These are phyloP conservation scores for Camelina hispida DNA, from an alignment of 345 rosid genomes.

Conservation along the genomic window DNA sequence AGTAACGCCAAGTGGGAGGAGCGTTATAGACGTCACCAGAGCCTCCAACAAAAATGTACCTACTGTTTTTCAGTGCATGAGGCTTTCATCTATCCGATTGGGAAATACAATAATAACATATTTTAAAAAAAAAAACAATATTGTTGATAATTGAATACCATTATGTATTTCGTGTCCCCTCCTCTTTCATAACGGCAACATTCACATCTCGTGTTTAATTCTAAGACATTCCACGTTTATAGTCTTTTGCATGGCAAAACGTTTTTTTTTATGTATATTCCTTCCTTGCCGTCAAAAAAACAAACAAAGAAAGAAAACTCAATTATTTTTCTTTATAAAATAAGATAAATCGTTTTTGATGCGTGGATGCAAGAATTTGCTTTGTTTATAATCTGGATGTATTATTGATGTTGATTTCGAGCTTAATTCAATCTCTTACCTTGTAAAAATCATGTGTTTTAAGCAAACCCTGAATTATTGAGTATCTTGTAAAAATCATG, in stretches of 20 bases:
- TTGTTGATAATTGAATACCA: neutral
- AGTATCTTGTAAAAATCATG: neutral
- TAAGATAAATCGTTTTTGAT: neutral
- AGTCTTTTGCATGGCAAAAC: conserved; percentile 23
- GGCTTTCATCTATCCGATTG: conserved; percentile 3
- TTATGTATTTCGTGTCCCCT: conserved; percentile 3
- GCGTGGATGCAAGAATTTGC: conserved; percentile 6
- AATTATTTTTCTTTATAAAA: neutral
- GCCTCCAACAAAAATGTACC: neutral
- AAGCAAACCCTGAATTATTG: too few species aligned
- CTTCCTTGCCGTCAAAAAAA: neutral
- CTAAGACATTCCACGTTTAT: conserved; percentile 35
- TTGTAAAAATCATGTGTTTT: neutral
- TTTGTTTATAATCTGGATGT: neutral
- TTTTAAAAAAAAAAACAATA: neutral
- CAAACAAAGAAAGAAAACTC: neutral
- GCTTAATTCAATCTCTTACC: neutral
- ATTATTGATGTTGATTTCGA: conserved; percentile 3
- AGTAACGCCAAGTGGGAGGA: neutral
- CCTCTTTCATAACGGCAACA: neutral
- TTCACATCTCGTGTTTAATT: conserved; percentile 23
- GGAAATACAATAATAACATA: neutral
- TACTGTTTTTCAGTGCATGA: neutral
- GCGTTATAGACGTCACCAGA: too few species aligned
- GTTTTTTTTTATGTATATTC: neutral